Conservation (phyloP, 352 stramenopile genomes). For the Phytophthora cajani region DNA sequence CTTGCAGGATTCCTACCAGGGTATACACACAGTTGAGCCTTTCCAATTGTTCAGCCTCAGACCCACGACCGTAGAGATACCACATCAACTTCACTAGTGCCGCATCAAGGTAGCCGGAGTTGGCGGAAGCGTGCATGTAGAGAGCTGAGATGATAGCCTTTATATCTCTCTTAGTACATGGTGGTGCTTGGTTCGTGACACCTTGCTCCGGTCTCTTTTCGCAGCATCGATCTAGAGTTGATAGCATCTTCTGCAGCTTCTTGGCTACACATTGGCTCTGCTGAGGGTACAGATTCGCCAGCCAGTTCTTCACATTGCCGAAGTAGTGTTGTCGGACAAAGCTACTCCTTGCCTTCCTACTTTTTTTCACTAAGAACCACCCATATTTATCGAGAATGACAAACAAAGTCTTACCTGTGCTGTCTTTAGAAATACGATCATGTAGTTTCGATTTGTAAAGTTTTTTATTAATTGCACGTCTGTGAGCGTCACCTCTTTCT, state of each 20-base stretch:
- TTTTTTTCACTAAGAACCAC: not conserved
- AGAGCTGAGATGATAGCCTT: not conserved
- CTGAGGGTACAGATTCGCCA: not conserved
- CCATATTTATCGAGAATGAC: not conserved
- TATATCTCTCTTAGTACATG: not conserved
- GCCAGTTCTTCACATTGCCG: not conserved
- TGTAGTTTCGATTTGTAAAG: no score
- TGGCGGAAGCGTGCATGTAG: not conserved
- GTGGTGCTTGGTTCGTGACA: not conserved
- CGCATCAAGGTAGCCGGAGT: not conserved
- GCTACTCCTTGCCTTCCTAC: constrained; percentile 1
- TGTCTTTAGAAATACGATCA: not conserved
- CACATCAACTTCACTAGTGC: not conserved
- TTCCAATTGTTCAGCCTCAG: not conserved
- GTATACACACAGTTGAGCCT: not conserved
- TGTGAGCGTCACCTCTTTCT: not conserved
- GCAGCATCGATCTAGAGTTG: not conserved
- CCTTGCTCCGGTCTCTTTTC: not conserved
- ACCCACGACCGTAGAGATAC: not conserved
- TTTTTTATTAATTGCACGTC: no score
- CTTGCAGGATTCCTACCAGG: not conserved
- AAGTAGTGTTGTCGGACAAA: not conserved
- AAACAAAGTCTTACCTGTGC: not conserved
- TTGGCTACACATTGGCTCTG: not conserved
- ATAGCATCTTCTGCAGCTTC: not conserved